These are phyloP conservation scores for Sherardia arvensis DNA, from an alignment of 257 asterid species.

Conservation along the genomic window DNA sequence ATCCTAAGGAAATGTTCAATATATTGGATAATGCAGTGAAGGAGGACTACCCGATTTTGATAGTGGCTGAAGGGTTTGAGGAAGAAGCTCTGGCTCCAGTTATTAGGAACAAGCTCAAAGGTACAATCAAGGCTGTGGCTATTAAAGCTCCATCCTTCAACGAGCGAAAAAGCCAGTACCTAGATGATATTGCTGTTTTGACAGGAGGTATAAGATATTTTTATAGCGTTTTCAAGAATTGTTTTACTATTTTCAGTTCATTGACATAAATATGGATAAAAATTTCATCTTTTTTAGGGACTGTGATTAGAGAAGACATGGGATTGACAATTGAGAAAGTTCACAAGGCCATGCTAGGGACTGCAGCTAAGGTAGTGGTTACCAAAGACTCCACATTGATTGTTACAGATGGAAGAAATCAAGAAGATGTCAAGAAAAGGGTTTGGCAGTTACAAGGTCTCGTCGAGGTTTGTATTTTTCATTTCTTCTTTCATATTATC, in stretches of 20 bases:
- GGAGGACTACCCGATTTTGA: slow-evolving; percentile 65
- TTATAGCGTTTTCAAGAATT: not conserved
- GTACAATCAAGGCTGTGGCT: slow-evolving; percentile 61
- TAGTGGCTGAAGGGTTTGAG: slow-evolving; percentile 69
- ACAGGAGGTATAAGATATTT: slow-evolving; percentile 56
- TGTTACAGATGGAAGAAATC: slow-evolving; percentile 60
- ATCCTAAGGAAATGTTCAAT: slow-evolving; percentile 63
- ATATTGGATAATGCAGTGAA: slow-evolving; percentile 69
- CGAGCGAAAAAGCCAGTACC: slow-evolving; percentile 65
- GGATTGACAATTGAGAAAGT: slow-evolving; percentile 66
- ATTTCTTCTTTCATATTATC: not conserved
- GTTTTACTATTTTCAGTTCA: not conserved
- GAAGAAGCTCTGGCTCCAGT: slow-evolving; percentile 75
- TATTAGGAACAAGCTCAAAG: slow-evolving; percentile 67
- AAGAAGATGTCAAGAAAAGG: slow-evolving; percentile 44
- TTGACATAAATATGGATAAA: not conserved
- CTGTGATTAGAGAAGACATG: slow-evolving; percentile 69
- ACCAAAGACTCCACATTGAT: slow-evolving; percentile 69
- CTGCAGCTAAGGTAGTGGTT: slow-evolving; percentile 62
- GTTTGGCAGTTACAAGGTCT: slow-evolving; percentile 58
- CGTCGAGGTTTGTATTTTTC: slow-evolving; percentile 39
- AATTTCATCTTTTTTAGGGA: slow-evolving; percentile 30
- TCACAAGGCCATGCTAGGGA: slow-evolving; percentile 46
- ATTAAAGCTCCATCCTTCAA: slow-evolving; percentile 78
- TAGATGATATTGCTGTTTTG: slow-evolving; percentile 73